Evolutionary conservation across 2,329 filamentous ascomycete genomes (phyloP).

Genomic region (Xylariomycetidae sp.): DNA sequence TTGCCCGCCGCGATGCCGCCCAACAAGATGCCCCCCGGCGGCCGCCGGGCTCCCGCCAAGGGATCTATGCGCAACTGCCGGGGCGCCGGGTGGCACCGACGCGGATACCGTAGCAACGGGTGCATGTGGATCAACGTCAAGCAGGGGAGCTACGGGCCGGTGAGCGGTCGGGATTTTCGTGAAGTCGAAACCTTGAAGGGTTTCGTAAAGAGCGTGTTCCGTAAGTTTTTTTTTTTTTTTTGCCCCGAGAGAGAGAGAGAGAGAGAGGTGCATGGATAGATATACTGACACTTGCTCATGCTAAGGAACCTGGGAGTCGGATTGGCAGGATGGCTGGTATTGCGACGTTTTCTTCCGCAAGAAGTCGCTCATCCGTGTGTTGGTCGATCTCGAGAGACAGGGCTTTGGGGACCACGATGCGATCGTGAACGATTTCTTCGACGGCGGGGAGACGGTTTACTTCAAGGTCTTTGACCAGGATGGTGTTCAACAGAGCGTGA

Average conservation of each 20-base stretch:
- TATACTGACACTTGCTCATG: background rate
- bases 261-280: background rate
- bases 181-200: slow-evolving; percentile 9
- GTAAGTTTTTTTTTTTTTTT: slow-evolving; percentile 1
- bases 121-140: slow-evolving; percentile 17
- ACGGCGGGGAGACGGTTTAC: slow-evolving; percentile 15
- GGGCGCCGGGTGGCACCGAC: slow-evolving; percentile 14
- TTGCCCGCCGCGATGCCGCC: background rate
- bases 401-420: slow-evolving; percentile 6
- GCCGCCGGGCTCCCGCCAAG: too few species aligned
- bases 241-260: background rate
- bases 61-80: background rate
- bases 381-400: slow-evolving; percentile 10
- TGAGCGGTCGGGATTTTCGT: slow-evolving; percentile 9
- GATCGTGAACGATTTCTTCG: slow-evolving; percentile 14
- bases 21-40: background rate
- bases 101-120: slow-evolving; percentile 12
- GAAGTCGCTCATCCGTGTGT: slow-evolving; percentile 10
- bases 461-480: slow-evolving; percentile 9
- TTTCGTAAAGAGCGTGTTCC: slow-evolving; percentile 8
- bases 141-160: slow-evolving; percentile 11
- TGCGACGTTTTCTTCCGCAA: slow-evolving; percentile 13
- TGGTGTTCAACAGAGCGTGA: background rate
- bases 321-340: slow-evolving; percentile 7
- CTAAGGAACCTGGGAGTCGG: background rate